A percentile compares a stretch with the other conserved stretches of the same genome.
These are phyloP conservation scores for Hippophae gyantsensis DNA, from an alignment of 306 rosid species.

Conservation along the genomic window DNA sequence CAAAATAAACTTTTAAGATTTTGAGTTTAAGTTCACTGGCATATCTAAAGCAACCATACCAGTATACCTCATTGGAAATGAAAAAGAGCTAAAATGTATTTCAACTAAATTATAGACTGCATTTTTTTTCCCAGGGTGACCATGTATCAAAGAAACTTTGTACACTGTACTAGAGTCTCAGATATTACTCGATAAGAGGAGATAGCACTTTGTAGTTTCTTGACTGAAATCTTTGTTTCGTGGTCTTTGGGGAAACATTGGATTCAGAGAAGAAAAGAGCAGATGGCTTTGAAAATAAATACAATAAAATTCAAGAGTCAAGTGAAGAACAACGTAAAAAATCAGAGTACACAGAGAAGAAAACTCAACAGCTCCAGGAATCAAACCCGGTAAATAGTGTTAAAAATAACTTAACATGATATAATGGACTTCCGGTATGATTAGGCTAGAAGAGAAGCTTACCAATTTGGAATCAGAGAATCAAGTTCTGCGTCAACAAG, in stretches of 20 bases:
- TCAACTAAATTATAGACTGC: too few species aligned
- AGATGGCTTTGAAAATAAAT: slow-evolving; percentile 50
- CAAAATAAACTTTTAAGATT: too few species aligned
- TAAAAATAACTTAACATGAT: too few species aligned
- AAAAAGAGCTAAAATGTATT: too few species aligned
- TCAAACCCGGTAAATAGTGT: slow-evolving; percentile 48
- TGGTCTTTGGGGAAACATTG: slow-evolving; percentile 35
- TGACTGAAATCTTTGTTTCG: slow-evolving; percentile 14
- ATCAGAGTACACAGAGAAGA: slow-evolving; percentile 67
- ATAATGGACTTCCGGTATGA: neutral
- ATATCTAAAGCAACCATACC: too few species aligned
- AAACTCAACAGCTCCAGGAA: slow-evolving; percentile 66
- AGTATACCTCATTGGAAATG: too few species aligned
- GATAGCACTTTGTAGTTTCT: neutral
- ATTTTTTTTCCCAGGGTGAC: too few species aligned
- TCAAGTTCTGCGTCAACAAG: slow-evolving; percentile 83
- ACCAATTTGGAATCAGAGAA: slow-evolving; percentile 77
- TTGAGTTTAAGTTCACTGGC: too few species aligned
- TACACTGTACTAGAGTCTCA: too few species aligned
- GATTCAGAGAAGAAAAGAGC: slow-evolving; percentile 51
- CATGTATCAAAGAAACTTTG: too few species aligned
- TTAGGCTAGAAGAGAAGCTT: slow-evolving; percentile 85
- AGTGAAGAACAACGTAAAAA: slow-evolving; percentile 38
- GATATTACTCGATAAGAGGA: too few species aligned
- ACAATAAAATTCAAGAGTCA: slow-evolving; percentile 41